These are phyloP conservation scores for Cryptosporidium sp. DNA, from an alignment of 169 alveolate genomes.

Conservation along the genomic window DNA sequence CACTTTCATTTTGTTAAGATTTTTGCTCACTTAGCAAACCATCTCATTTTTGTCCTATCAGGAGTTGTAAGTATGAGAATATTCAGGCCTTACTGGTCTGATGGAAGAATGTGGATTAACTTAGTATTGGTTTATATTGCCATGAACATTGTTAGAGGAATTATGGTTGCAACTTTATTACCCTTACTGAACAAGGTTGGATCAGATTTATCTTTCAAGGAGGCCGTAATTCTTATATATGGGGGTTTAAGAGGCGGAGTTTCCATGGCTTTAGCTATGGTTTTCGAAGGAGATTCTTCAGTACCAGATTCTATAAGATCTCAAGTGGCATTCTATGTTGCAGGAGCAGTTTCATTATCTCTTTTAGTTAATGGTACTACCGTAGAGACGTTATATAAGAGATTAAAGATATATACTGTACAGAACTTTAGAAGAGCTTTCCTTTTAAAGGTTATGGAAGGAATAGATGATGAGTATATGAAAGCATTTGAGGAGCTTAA, in stretches of 20 bases:
- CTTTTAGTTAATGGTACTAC: constrained; percentile 90
- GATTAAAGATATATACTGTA: constrained; percentile 88
- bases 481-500: constrained; percentile 74
- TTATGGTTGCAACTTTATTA: constrained; percentile 49
- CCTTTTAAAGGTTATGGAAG: constrained; percentile 86
- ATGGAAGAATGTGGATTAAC: constrained; percentile 78
- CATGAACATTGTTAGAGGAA: constrained; percentile 76
- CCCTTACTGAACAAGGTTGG: constrained; percentile 78
- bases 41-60: constrained; percentile 77
- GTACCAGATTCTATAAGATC: constrained; percentile 83
- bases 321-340: constrained; percentile 88
- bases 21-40: constrained; percentile 77
- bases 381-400: constrained; percentile 85
- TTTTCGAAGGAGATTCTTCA: constrained; percentile 87
- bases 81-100: constrained; percentile 73
- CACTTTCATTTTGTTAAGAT: constrained; percentile 75
- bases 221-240: constrained; percentile 85
- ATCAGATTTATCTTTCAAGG: constrained; percentile 76
- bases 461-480: constrained; percentile 76
- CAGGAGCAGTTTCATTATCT: constrained; percentile 91
- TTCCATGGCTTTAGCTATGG: constrained; percentile 89
- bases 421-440: constrained; percentile 89
- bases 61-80: constrained; percentile 78
- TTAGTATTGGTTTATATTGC: constrained; percentile 76
- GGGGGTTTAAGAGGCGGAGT: constrained; percentile 95